These are phyloP conservation scores for Neurospora sp. DNA, from an alignment of 495 filamentous ascomycete genomes.

Conservation along the genomic window DNA sequence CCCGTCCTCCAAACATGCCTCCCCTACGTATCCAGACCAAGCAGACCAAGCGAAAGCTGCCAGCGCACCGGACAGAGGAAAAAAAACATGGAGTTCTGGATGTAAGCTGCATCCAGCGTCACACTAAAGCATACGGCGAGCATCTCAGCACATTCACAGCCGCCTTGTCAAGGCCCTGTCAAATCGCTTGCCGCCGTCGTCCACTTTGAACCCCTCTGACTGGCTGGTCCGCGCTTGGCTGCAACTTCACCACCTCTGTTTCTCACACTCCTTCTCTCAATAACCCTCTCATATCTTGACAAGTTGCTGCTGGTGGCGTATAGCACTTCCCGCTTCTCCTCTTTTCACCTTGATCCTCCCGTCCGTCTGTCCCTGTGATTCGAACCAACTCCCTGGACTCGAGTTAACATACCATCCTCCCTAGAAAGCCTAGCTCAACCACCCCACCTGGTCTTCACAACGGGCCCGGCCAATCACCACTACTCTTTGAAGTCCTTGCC, in stretches of 20 bases:
- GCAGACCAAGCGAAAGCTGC: background rate
- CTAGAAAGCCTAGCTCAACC: background rate
- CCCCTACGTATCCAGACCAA: background rate
- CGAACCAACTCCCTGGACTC: background rate
- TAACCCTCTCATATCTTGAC: background rate
- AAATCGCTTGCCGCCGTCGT: slow-evolving; percentile 23
- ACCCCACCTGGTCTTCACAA: slow-evolving; percentile 13
- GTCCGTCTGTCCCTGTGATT: background rate
- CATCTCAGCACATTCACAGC: slow-evolving; percentile 26
- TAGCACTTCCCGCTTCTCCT: background rate
- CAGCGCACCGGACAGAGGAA: background rate
- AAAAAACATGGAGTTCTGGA: background rate
- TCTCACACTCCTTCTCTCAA: background rate
- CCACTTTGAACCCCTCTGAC: slow-evolving; percentile 16
- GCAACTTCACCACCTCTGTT: background rate
- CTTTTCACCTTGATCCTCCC: background rate
- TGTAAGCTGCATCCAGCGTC: slow-evolving; percentile 18
- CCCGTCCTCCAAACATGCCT: background rate
- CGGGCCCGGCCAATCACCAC: slow-evolving; percentile 12
- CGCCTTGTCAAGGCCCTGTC: slow-evolving; percentile 21
- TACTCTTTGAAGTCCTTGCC: slow-evolving; percentile 7
- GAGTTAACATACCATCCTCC: background rate
- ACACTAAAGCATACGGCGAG: slow-evolving; percentile 21
- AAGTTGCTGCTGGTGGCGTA: background rate
- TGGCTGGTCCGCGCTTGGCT: slow-evolving; percentile 8